A percentile compares a stretch with the other conserved stretches of the same genome.
phyloP scores from a whole-genome alignment of 495 filamentous ascomycete genomes.

The Tuber aestivum region DNA sequence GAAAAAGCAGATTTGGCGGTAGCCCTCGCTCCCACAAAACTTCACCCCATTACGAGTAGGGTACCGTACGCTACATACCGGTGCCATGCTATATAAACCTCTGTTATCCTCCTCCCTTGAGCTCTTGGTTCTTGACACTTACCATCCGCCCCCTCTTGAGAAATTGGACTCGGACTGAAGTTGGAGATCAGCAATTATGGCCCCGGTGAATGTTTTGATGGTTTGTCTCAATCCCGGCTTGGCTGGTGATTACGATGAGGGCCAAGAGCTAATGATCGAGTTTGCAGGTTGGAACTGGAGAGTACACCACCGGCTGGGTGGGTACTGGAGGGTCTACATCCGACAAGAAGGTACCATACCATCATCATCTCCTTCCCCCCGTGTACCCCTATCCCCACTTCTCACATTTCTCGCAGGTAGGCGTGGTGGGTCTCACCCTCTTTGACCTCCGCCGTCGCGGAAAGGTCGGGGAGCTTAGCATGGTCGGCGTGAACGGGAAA shows the following conservation, averaged over 20 bases:
- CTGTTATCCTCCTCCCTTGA: neutral
- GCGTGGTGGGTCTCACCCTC: slow-evolving; percentile 81
- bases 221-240: slow-evolving; percentile 45
- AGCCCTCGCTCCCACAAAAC: too few relatives aligned
- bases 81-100: neutral
- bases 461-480: slow-evolving; percentile 77
- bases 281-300: slow-evolving; percentile 47
- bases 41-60: too few relatives aligned
- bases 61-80: too few relatives aligned
- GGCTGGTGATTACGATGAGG: neutral
- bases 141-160: neutral
- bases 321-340: slow-evolving; percentile 68
- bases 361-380: neutral
- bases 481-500: slow-evolving; percentile 81
- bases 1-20: too few relatives aligned
- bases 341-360: slow-evolving; percentile 63
- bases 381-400: neutral
- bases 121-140: neutral
- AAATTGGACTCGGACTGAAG: neutral
- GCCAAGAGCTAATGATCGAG: slow-evolving; percentile 12
- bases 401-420: slow-evolving; percentile 48
- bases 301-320: slow-evolving; percentile 92
- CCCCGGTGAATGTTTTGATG: slow-evolving; percentile 82
- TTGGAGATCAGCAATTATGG: slow-evolving; percentile 52
- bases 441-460: slow-evolving; percentile 85